phyloP scores from a whole-genome alignment of 108 stramenopile species.

The Schizochytrium sp. region DNA sequence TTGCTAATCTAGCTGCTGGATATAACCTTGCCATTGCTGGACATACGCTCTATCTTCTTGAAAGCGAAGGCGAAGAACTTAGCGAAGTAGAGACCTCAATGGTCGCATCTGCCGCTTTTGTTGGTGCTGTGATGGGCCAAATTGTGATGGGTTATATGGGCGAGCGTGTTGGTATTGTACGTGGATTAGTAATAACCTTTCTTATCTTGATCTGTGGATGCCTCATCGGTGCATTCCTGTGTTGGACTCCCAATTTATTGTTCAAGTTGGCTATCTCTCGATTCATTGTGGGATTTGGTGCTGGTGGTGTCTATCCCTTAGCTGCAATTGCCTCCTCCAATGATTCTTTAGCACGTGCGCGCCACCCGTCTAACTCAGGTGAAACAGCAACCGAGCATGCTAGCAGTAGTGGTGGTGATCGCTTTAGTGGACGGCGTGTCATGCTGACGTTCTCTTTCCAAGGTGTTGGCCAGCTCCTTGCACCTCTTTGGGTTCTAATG shows the following conservation, averaged over 20 bases:
- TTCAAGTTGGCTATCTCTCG: constrained; percentile 4
- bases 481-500: constrained; percentile 24
- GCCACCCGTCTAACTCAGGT: not conserved
- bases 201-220: not conserved
- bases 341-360: not conserved
- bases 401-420: not conserved
- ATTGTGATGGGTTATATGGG: constrained; percentile 53
- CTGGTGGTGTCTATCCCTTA: constrained; percentile 24
- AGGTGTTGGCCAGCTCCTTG: constrained; percentile 47
- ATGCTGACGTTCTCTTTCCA: constrained; percentile 55
- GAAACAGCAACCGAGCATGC: not conserved
- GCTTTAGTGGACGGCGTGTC: constrained; percentile 8
- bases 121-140: constrained; percentile 55
- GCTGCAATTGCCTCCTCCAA: constrained; percentile 13
- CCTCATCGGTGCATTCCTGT: not conserved
- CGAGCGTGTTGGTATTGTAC: constrained; percentile 11
- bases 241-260: not conserved
- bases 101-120: constrained; percentile 28
- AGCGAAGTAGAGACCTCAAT: not conserved
- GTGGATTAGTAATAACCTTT: not conserved
- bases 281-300: constrained; percentile 48
- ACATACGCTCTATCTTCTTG: constrained; percentile 13
- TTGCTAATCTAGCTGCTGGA: constrained; percentile 52
- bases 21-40: constrained; percentile 57
- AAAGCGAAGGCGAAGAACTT: not conserved